Evolutionary conservation across 2,329 filamentous ascomycete species (phyloP).

Genomic region (Aspergillus vadensis): DNA sequence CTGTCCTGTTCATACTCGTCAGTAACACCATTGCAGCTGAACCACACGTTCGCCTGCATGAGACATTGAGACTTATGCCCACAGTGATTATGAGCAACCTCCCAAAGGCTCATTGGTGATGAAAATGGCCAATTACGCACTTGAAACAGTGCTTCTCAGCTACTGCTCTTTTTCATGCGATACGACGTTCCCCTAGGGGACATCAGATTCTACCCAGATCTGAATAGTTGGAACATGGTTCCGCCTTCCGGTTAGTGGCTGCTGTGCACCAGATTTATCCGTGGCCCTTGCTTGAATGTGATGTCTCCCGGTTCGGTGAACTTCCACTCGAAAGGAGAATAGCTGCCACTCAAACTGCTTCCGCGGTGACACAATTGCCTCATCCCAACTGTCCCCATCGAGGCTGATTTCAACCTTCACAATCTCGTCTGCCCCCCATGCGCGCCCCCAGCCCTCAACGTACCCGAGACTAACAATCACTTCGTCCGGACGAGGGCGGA

Average conservation of each 20-base stretch:
- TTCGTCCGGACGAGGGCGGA: not conserved
- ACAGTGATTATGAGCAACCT: too few species aligned
- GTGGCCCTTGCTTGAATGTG: not conserved
- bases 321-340: not conserved
- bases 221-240: not conserved
- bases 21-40: too few species aligned
- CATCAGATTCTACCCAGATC: not conserved
- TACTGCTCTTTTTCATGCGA: too few species aligned
- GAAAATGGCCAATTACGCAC: too few species aligned
- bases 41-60: too few species aligned
- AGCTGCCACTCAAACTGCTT: not conserved
- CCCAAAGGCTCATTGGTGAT: too few species aligned
- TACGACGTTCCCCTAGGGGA: too few species aligned
- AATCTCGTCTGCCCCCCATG: not conserved
- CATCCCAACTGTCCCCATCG: not conserved
- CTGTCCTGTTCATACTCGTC: too few species aligned
- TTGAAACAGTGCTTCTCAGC: too few species aligned
- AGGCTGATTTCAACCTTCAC: not conserved
- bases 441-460: not conserved
- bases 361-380: not conserved
- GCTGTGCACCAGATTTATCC: not conserved
- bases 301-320: not conserved
- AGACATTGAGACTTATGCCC: too few species aligned
- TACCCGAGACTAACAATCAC: not conserved
- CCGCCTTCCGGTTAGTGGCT: not conserved